Evolutionary conservation across 2,329 filamentous ascomycete genomes (phyloP), one percentile per base, ranked within the genome.

Genomic region (Fusarium devonianum): DNA sequence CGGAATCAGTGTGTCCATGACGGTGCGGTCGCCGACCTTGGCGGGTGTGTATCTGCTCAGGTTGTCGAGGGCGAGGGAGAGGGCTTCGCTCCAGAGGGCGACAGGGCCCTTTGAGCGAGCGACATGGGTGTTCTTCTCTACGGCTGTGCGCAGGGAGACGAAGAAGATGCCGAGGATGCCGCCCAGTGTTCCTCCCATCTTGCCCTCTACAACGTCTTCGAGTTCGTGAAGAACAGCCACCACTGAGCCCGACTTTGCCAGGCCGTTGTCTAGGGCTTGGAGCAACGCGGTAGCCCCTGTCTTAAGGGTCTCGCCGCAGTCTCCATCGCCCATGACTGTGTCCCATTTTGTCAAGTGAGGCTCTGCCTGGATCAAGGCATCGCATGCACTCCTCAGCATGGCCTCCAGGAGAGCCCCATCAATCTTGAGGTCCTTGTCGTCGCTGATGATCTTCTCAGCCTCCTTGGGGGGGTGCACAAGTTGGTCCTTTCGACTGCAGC

Each of bases 291-390:
- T 74, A 0, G 81, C 81, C 1, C 81, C 81, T 0, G 76, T 78
- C 69, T 80, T 78, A 43, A 84, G 72, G 3, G 80, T 83, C 63
- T 88, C 82, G 26, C 85, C 85, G 64, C 84, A 88, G 69, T 87
- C 84, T 9, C 84, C 84, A 60, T 87, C 85, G 25, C 83, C 84
- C 77, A 86, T 82, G 35, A 83, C 67, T 4, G 79, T 84, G 66
- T 87, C 83, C 78, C 81, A 86, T 52, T 73, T 78, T 1, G 85
- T 87, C 32, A 87, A 71, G 48, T 86, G 80, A 0, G 83, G 83
- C 66, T 87, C 84, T 3, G 84, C 82, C 7, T 72, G 72, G 34
- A 86, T 73, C 3, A 84, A 75, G 2, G 73, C 76, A 54, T 62
- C 76, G 71, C 69, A 88, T 43, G 72, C 83, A 66, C 56, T 73